Base-by-base conservation (phyloP, 2,329 filamentous ascomycete genomes). In the Diaporthe sp. region DNA sequence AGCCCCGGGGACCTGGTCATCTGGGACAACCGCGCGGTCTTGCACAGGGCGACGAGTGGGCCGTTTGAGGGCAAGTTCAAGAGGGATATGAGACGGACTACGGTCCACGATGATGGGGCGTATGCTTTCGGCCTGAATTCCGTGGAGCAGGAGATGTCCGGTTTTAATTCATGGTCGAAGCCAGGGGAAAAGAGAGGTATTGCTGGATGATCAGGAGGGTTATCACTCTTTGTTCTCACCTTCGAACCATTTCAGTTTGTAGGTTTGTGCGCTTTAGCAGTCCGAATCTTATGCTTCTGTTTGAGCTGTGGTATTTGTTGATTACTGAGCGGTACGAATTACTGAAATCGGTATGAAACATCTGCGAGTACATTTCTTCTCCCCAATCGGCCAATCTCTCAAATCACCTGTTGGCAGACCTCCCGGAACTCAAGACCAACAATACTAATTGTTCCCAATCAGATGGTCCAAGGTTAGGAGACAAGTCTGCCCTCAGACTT, bases 21-120 rank as follows among this genome's bases (percentile, higher is more conserved):
- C 25, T 92, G 90, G 90, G 90, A 92, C 78, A 92, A 92, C 79
- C 88, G 88, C 0, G 86, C 85, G 67, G 87, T 89, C 22, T 85
- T 92, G 84, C 90, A 92, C 81, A 82, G 89, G 8, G 88, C 88
- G 0, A 86, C 84, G 1, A 83, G 84, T 1, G 89, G 89, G 0
- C 80, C 80, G 0, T 90, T 88, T 76, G 85, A 85, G 76, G 86
- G 87, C 0, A 87, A 85, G 78, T 88, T 85, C 79, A 83, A 80
- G 75, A 82, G 89, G 53, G 90, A 92, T 80, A 85, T 92, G 86
- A 82, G 90, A 63, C 83, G 90, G 76, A 87, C 88, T 7, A 91
- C 89, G 1, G 89, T 91, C 1, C 87, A 91, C 79, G 90, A 87
- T 68, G 81, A 81, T 53, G 82, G 84, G 5, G 72, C 79, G 2